phyloP scores from a whole-genome alignment of 2,329 filamentous ascomycete genomes.

The Fusarium haematococcum region DNA sequence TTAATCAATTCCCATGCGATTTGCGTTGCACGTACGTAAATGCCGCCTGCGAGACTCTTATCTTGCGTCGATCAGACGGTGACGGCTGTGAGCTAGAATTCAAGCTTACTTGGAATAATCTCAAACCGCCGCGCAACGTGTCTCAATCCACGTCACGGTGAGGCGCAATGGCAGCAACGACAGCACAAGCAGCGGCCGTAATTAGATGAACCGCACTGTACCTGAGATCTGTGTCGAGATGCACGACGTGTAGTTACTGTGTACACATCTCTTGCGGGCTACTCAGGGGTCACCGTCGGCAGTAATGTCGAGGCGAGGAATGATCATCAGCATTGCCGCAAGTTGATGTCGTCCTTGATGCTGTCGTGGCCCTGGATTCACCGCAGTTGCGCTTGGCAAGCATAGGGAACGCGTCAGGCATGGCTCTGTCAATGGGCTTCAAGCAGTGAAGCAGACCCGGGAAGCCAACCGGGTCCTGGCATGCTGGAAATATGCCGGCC shows the following conservation, averaged over 20 bases:
- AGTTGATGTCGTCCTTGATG: conserved; percentile 4
- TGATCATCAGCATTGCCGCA: conserved; percentile 9
- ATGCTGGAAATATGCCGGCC: conserved; percentile 7
- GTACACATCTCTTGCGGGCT: conserved; percentile 14
- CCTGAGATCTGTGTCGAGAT: conserved; percentile 15
- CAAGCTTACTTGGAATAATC: conserved; percentile 46
- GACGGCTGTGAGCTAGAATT: conserved; percentile 40
- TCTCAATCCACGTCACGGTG: conserved; percentile 33
- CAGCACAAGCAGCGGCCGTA: not conserved
- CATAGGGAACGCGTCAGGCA: not conserved
- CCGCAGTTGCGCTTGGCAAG: not conserved
- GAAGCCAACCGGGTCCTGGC: conserved; percentile 2
- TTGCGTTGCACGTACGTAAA: conserved; percentile 28
- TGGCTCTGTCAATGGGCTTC: not conserved
- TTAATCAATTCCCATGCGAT: conserved; percentile 30
- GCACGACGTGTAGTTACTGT: conserved; percentile 21
- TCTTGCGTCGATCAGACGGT: conserved; percentile 33
- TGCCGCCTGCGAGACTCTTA: conserved; percentile 28
- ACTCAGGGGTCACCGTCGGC: conserved; percentile 1
- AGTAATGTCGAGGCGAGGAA: conserved; percentile 15
- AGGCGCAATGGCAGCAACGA: conserved; percentile 23
- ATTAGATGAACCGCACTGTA: conserved; percentile 8
- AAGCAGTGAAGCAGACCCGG: conserved; percentile 10
- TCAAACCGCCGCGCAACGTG: conserved; percentile 44
- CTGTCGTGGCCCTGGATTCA: not conserved